phyloP scores from a whole-genome alignment of 164 flowering plant genomes.

The Magnolia kwangsiensis region DNA sequence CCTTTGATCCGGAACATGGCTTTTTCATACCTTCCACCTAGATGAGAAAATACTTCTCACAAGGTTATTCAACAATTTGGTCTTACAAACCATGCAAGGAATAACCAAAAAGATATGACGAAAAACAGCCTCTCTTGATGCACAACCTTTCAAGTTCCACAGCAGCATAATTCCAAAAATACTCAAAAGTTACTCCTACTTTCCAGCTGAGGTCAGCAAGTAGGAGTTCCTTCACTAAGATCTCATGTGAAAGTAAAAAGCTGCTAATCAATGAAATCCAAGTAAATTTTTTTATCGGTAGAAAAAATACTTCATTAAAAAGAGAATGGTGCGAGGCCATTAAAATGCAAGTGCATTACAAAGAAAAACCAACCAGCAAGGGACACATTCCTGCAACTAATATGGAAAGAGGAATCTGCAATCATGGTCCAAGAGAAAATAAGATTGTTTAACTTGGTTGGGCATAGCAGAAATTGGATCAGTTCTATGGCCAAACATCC shows the following conservation, averaged over 20 bases:
- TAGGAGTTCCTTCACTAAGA: neutral
- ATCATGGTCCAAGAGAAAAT: no score
- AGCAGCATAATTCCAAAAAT: conserved; percentile 1
- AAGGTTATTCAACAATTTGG: neutral
- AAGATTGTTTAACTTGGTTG: no score
- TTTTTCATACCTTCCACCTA: conserved; percentile 84
- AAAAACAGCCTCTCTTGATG: neutral
- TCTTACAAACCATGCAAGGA: neutral
- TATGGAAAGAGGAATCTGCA: no score
- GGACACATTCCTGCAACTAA: no score
- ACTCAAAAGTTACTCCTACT: neutral
- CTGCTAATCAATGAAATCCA: neutral
- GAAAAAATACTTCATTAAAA: no score
- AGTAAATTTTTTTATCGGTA: no score
- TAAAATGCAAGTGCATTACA: no score
- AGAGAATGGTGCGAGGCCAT: no score
- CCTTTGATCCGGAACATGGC: conserved; percentile 69
- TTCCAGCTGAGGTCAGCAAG: neutral
- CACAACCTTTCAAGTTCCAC: neutral
- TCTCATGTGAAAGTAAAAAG: neutral
- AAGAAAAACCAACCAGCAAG: no score
- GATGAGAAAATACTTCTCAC: neutral
- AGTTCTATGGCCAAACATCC: no score
- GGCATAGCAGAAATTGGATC: no score
- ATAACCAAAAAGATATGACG: neutral